A percentile compares a stretch with the other conserved stretches of the same genome.
Evolutionary conservation across 306 rosid genomes (phyloP).

Genomic region (Biancaea sappan): DNA sequence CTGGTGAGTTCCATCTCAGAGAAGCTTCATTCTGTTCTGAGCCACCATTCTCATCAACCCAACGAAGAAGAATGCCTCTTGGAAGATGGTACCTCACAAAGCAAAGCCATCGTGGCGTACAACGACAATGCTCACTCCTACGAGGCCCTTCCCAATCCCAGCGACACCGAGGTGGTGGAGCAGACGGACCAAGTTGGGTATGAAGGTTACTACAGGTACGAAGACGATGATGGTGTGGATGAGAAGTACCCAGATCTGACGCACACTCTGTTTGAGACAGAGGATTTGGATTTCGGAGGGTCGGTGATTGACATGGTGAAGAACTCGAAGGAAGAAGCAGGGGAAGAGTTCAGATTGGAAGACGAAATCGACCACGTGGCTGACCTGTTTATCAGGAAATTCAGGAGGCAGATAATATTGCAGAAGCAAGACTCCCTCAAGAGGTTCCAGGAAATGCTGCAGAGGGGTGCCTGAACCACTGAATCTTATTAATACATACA

Average conservation of each 20-base stretch:
- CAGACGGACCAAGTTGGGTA: neutral
- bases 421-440: constrained; percentile 82
- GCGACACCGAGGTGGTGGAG: constrained; percentile 28
- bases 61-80: constrained; percentile 37
- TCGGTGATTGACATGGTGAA: constrained; percentile 82
- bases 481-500: constrained; percentile 23
- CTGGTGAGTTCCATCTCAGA: constrained; percentile 61
- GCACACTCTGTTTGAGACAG: constrained; percentile 63
- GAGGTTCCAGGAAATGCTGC: constrained; percentile 55
- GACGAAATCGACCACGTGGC: constrained; percentile 85
- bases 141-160: constrained; percentile 38
- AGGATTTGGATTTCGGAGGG: constrained; percentile 60
- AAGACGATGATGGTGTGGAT: constrained; percentile 38
- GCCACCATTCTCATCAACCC: constrained; percentile 33
- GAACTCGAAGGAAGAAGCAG: constrained; percentile 70
- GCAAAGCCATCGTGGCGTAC: constrained; percentile 52
- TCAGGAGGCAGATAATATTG: constrained; percentile 69
- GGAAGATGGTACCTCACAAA: constrained; percentile 36
- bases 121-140: constrained; percentile 38
- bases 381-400: constrained; percentile 70
- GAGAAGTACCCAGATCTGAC: constrained; percentile 80
- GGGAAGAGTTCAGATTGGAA: constrained; percentile 74
- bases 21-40: constrained; percentile 62
- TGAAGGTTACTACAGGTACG: constrained; percentile 14
- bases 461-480: constrained; percentile 45